These are phyloP conservation scores for Wallacemonas sp. DNA, from an alignment of 208 protist genomes.

Conservation along the genomic window DNA sequence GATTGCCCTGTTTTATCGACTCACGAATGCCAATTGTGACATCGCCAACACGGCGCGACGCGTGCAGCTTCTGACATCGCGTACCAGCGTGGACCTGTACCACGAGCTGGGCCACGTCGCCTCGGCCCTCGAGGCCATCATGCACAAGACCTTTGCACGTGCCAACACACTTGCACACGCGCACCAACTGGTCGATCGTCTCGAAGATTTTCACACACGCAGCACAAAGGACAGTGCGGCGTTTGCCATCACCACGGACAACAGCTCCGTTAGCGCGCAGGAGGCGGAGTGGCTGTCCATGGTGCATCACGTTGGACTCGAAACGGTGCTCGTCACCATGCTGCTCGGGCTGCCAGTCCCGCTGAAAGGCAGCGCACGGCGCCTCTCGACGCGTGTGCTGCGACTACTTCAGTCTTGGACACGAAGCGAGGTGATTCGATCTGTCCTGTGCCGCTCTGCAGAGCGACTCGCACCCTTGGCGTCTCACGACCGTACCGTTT, in stretches of 20 bases:
- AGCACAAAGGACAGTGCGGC: constrained; percentile 15
- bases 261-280: background rate
- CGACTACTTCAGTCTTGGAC: constrained; percentile 12
- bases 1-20: constrained; percentile 37
- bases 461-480: constrained; percentile 29
- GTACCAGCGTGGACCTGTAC: constrained; percentile 39
- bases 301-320: constrained; percentile 34
- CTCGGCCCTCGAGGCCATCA: constrained; percentile 18
- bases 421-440: constrained; percentile 4
- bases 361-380: constrained; percentile 16
- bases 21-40: constrained; percentile 40
- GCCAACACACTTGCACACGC: constrained; percentile 32
- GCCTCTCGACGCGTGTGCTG: constrained; percentile 21
- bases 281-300: constrained; percentile 40
- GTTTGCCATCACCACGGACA: background rate
- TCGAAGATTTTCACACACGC: constrained; percentile 31
- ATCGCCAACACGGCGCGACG: constrained; percentile 24
- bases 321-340: constrained; percentile 26
- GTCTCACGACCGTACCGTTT: constrained; percentile 30
- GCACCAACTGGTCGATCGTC: constrained; percentile 21
- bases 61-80: constrained; percentile 50
- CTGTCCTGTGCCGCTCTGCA: constrained; percentile 21
- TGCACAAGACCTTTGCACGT: constrained; percentile 28
- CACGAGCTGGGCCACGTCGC: constrained; percentile 25
- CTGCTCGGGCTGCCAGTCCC: constrained; percentile 33